Evolutionary conservation across 176 grass and related monocot species (phyloP), one percentile per base, ranked within the genome.

Genomic region (Triticum dicoccoides): DNA sequence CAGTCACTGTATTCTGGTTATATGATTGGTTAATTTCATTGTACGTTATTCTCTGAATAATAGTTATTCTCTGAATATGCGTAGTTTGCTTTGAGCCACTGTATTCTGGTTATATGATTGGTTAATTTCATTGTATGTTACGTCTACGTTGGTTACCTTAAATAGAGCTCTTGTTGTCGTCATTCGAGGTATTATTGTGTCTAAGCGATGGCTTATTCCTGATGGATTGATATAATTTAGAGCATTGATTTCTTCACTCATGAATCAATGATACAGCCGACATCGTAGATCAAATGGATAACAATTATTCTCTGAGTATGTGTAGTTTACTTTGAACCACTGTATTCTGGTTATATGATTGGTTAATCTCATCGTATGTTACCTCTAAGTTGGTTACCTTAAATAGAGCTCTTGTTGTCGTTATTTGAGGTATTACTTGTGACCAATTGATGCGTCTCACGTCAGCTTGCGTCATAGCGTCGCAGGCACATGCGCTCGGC

Each of bases 301-400:
- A 8, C 17, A 20, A 8, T 58, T 58, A 58, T 0, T 56, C 52
- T 58, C 52, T 58, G 52, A 58, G 0, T 58, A 58, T 20, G 52
- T 3, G 0, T 20, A 58, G 17, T 58, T 52, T 58, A 20, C 52
- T 68, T 58, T 21, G 20, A 80, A 61, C 66, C 39, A 80, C 5
- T 82, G 39, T 67, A 84, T 80, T 75, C 12, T 21, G 17, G 32
- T 66, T 59, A 84, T 61, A 76, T 68, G 23, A 71, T 37, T 67
- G 37, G 65, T 56, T 44, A 42, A 34, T 72, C 78, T 33, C 65
- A 65, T 24, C 78, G 42, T 41, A 25, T 9, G 23, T 82, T 41
- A 56, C n/a, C 18, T 78, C 11, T 30, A 12, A 51, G 64, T 54
- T 54, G 11, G 64, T 14, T 47, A 37, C 37, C 24, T 47, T 67